These are phyloP conservation scores for Symbiodinium pilosum DNA, from an alignment of 73 alveolate species.

Conservation along the genomic window DNA sequence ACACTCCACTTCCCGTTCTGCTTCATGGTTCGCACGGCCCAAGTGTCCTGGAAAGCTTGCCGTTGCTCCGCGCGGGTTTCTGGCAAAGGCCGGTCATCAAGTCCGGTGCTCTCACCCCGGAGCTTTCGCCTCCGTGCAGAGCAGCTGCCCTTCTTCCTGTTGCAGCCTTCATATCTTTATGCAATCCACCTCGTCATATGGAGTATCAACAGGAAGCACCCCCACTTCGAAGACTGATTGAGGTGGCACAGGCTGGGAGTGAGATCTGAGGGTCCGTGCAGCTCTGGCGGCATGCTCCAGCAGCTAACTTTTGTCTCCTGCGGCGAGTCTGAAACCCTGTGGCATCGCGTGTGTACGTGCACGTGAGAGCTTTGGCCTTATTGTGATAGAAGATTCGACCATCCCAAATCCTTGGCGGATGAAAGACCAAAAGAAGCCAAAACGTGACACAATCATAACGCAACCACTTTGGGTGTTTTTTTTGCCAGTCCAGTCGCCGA, in stretches of 20 bases:
- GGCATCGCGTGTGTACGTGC: neutral
- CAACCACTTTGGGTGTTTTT: neutral
- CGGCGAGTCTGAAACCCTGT: neutral
- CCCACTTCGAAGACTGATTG: no score
- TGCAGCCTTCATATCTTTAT: neutral
- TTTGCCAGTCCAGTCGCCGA: neutral
- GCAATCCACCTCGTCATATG: no score
- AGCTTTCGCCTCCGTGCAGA: conserved; percentile 95
- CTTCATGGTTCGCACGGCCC: no score
- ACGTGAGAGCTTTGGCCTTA: conserved; percentile 1
- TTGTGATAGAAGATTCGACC: conserved; percentile 90
- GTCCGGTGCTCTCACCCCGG: conserved; percentile 82
- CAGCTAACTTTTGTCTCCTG: conserved; percentile 92
- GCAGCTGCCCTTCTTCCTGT: neutral
- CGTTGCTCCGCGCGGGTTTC: conserved; percentile 71
- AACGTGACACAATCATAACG: neutral
- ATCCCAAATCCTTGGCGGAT: conserved; percentile 69
- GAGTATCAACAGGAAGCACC: no score
- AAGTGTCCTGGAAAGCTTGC: conserved; percentile 48
- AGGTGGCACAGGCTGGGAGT: no score
- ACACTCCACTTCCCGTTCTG: no score
- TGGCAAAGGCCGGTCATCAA: conserved; percentile 92
- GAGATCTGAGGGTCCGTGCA: no score
- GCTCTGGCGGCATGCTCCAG: conserved; percentile 94
- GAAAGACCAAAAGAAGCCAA: neutral